Evolutionary conservation across 805 yeast genomes (phyloP).

Genomic region (Komagataella phaffii): DNA sequence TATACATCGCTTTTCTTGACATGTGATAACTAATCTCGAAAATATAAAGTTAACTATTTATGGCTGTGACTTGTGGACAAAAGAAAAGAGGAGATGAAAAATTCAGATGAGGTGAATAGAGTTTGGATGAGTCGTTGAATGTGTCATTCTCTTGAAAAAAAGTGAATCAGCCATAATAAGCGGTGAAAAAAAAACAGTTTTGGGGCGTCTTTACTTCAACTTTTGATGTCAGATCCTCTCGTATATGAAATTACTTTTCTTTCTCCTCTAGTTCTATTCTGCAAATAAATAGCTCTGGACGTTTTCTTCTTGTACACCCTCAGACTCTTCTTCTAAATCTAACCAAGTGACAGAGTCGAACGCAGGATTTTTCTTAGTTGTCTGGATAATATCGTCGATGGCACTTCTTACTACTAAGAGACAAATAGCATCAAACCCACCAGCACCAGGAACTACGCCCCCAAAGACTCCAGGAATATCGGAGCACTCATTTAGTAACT

Average conservation of each 20-base stretch:
- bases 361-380: neutral
- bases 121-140: neutral
- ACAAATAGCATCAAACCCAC: constrained; percentile 91
- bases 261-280: neutral
- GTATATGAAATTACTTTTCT: neutral
- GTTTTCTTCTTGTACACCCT: constrained; percentile 42
- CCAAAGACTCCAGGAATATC: constrained; percentile 66
- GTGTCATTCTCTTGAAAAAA: neutral
- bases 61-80: neutral
- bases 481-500: constrained; percentile 44
- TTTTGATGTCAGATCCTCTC: neutral
- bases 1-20: neutral
- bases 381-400: constrained; percentile 17
- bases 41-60: too few species aligned
- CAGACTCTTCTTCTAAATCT: constrained; percentile 45
- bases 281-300: constrained; percentile 13
- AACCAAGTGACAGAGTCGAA: constrained; percentile 43
- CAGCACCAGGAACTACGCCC: constrained; percentile 98
- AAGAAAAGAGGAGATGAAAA: neutral
- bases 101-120: neutral
- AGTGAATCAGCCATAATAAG: too few species aligned
- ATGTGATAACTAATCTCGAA: neutral
- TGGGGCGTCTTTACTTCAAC: neutral
- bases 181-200: neutral
- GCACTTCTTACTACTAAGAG: constrained; percentile 42